Evolutionary conservation across 2,329 filamentous ascomycete species (phyloP).

Genomic region (Colletotrichum tropicicola): DNA sequence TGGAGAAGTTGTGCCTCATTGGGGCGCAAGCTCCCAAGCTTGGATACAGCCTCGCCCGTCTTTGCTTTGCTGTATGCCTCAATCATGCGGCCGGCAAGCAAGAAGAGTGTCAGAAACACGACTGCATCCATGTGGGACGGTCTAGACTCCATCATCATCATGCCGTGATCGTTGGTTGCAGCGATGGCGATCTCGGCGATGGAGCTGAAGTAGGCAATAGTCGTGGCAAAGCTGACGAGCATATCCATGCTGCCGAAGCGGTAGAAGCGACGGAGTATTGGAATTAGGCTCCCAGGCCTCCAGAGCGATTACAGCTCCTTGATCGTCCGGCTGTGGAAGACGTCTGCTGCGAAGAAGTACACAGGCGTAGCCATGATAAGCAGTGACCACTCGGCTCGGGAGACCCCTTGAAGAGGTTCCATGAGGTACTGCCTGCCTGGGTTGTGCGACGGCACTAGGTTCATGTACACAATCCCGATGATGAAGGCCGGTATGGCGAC

Average conservation of each 20-base stretch:
- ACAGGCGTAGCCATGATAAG: slow-evolving; percentile 69
- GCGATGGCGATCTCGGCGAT: slow-evolving; percentile 63
- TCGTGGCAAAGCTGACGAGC: slow-evolving; percentile 14
- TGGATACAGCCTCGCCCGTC: slow-evolving; percentile 70
- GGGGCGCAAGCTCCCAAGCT: slow-evolving; percentile 66
- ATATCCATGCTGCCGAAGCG: slow-evolving; percentile 48
- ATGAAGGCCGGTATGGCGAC: slow-evolving; percentile 69
- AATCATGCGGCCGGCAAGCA: slow-evolving; percentile 57
- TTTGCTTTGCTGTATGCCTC: slow-evolving; percentile 71
- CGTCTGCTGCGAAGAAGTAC: slow-evolving; percentile 70
- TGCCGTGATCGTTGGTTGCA: neutral
- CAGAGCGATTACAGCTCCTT: slow-evolving; percentile 63
- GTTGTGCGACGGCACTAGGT: slow-evolving; percentile 59
- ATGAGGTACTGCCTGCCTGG: slow-evolving; percentile 50
- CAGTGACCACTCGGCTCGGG: slow-evolving; percentile 67
- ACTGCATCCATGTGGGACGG: slow-evolving; percentile 58
- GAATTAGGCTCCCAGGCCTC: neutral
- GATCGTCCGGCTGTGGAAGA: slow-evolving; percentile 66
- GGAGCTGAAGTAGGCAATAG: slow-evolving; percentile 49
- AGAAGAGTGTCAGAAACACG: slow-evolving; percentile 72
- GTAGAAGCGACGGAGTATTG: slow-evolving; percentile 7
- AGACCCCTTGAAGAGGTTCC: slow-evolving; percentile 34
- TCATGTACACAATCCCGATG: slow-evolving; percentile 72
- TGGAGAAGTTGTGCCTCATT: slow-evolving; percentile 59
- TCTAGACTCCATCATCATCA: neutral